phyloP scores from a whole-genome alignment of 2,329 filamentous ascomycete genomes.

The Penicillium sp. region DNA sequence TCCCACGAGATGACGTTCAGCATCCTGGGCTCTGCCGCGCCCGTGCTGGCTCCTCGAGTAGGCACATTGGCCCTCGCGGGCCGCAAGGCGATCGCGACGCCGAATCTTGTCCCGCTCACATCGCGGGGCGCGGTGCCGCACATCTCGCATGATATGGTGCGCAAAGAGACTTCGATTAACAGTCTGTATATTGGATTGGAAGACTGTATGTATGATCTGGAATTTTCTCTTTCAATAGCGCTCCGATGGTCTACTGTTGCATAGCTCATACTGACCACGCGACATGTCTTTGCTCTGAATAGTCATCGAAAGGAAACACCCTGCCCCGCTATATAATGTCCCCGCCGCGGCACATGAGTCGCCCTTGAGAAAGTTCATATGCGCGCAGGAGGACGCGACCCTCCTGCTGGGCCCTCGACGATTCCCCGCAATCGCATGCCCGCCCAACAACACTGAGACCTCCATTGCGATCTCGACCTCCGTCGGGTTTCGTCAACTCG shows the following conservation, averaged over 20 bases:
- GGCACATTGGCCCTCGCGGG: slow-evolving; percentile 67
- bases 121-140: slow-evolving; percentile 87
- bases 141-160: slow-evolving; percentile 80
- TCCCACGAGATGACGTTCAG: slow-evolving; percentile 45
- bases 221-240: not conserved
- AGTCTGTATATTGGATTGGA: slow-evolving; percentile 83
- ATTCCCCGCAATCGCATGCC: slow-evolving; percentile 72
- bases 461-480: slow-evolving; percentile 81
- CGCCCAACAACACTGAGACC: slow-evolving; percentile 68
- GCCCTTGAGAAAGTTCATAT: slow-evolving; percentile 75
- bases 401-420: slow-evolving; percentile 78
- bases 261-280: slow-evolving; percentile 33
- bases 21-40: slow-evolving; percentile 38
- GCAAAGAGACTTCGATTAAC: slow-evolving; percentile 64
- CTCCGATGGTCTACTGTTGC: not conserved
- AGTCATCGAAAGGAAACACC: slow-evolving; percentile 65
- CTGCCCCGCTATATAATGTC: slow-evolving; percentile 57
- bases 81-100: slow-evolving; percentile 74
- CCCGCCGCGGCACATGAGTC: slow-evolving; percentile 52
- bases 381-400: slow-evolving; percentile 66
- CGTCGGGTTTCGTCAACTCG: slow-evolving; percentile 76
- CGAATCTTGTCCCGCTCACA: slow-evolving; percentile 76
- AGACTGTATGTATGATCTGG: slow-evolving; percentile 70
- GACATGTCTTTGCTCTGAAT: slow-evolving; percentile 41
- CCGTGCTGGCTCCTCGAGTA: slow-evolving; percentile 61